Evolutionary conservation across 495 filamentous ascomycete genomes (phyloP).

Genomic region (Baudoinia panamericana): DNA sequence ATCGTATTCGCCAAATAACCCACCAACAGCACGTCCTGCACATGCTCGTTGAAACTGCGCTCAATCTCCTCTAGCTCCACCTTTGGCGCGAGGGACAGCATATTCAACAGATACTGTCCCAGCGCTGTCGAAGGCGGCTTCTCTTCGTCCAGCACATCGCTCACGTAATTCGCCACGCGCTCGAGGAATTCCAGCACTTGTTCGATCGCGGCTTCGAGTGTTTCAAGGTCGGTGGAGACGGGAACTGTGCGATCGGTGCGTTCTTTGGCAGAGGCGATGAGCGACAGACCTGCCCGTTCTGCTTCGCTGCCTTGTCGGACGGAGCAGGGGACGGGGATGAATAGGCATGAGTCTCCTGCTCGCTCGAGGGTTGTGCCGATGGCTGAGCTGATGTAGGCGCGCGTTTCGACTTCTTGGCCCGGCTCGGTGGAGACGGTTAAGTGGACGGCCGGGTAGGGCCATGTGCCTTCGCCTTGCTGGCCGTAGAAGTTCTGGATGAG

Average conservation of each 20-base stretch:
- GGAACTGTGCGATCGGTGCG: slow-evolving; percentile 55
- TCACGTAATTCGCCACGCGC: slow-evolving; percentile 77
- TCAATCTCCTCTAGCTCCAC: slow-evolving; percentile 81
- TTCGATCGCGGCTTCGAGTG: slow-evolving; percentile 69
- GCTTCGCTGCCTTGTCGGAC: slow-evolving; percentile 71
- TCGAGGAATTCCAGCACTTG: slow-evolving; percentile 77
- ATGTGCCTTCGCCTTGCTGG: slow-evolving; percentile 89
- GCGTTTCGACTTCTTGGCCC: slow-evolving; percentile 68
- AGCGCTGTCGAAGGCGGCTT: slow-evolving; percentile 63
- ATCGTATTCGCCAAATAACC: slow-evolving; percentile 97
- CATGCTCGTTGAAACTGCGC: slow-evolving; percentile 97
- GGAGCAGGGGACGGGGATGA: slow-evolving; percentile 90
- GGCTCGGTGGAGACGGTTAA: slow-evolving; percentile 82
- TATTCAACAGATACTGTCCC: slow-evolving; percentile 87
- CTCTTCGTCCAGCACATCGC: slow-evolving; percentile 61
- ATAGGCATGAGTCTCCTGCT: slow-evolving; percentile 85
- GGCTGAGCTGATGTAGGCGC: slow-evolving; percentile 85
- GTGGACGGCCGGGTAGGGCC: slow-evolving; percentile 90
- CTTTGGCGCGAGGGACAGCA: slow-evolving; percentile 83
- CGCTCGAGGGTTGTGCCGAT: slow-evolving; percentile 91
- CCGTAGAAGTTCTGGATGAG: slow-evolving; percentile 99
- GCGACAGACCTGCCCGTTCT: slow-evolving; percentile 81
- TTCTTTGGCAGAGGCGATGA: slow-evolving; percentile 70
- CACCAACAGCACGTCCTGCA: slow-evolving; percentile 94
- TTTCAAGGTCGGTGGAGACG: slow-evolving; percentile 75